A percentile compares a stretch with the other conserved stretches of the same genome.
Evolutionary conservation across 108 stramenopile genomes (phyloP).

Genomic region (Cyclotella baltica): DNA sequence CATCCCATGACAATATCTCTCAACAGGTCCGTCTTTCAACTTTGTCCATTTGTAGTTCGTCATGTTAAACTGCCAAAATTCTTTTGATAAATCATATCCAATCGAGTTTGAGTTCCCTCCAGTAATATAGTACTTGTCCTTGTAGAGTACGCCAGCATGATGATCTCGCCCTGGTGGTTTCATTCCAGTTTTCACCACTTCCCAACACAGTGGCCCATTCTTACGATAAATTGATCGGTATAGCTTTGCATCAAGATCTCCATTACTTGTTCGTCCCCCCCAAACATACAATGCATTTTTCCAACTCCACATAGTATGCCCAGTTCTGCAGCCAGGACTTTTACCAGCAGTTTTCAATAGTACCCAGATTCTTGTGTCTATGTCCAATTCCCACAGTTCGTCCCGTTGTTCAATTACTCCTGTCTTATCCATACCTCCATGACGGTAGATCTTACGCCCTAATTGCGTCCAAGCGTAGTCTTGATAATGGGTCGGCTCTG

Average conservation of each 20-base stretch:
- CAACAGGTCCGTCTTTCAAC: slow-evolving; percentile 11
- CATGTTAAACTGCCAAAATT: slow-evolving; percentile 14
- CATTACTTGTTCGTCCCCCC: slow-evolving; percentile 2
- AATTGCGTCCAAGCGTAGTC: slow-evolving; percentile 12
- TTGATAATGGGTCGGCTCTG: slow-evolving; percentile 2
- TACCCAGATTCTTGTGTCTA: slow-evolving; percentile 38
- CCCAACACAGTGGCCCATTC: neutral
- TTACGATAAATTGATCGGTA: neutral
- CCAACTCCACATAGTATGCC: slow-evolving; percentile 25
- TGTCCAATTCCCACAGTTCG: slow-evolving; percentile 49
- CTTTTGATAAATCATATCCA: neutral
- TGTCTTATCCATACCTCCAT: slow-evolving; percentile 24
- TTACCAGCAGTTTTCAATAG: slow-evolving; percentile 1
- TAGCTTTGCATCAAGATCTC: slow-evolving; percentile 3
- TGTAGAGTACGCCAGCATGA: slow-evolving; percentile 26
- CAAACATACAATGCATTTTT: slow-evolving; percentile 18
- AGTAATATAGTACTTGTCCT: slow-evolving; percentile 28
- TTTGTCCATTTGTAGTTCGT: slow-evolving; percentile 11
- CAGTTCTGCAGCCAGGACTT: slow-evolving; percentile 26
- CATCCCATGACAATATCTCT: slow-evolving; percentile 18
- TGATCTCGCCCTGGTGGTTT: slow-evolving; percentile 10
- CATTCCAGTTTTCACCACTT: slow-evolving; percentile 7
- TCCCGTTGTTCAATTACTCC: neutral
- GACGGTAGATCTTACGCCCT: slow-evolving; percentile 22
- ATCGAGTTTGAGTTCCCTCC: neutral